phyloP scores from a whole-genome alignment of 2,329 filamentous ascomycete genomes.

The Aspergillus sp. region DNA sequence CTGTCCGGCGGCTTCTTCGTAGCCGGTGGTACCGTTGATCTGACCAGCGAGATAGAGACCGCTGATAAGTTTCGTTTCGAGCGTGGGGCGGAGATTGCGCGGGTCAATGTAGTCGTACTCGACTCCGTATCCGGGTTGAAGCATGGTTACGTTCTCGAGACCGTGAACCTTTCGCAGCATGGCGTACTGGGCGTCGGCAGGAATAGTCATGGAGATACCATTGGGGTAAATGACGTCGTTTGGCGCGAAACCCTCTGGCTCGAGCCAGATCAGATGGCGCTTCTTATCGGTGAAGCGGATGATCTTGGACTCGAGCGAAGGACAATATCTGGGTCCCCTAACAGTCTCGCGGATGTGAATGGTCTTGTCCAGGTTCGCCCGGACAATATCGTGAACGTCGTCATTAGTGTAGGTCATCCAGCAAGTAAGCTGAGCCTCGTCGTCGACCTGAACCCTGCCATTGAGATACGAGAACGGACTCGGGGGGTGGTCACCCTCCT shows the following conservation, averaged over 20 bases:
- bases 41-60: constrained; percentile 93
- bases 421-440: constrained; percentile 77
- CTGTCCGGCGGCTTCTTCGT: constrained; percentile 95
- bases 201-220: constrained; percentile 95
- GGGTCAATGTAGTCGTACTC: constrained; percentile 99
- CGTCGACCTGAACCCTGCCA: constrained; percentile 67
- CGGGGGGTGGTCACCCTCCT: constrained; percentile 81
- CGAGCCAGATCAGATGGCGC: constrained; percentile 90
- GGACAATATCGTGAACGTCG: constrained; percentile 77
- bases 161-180: constrained; percentile 86
- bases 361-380: constrained; percentile 88
- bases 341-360: constrained; percentile 96
- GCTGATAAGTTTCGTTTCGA: constrained; percentile 88
- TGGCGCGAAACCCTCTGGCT: constrained; percentile 85
- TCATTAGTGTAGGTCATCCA: constrained; percentile 86
- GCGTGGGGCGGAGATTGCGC: constrained; percentile 77
- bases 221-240: constrained; percentile 93
- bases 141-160: constrained; percentile 84
- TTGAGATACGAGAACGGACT: constrained; percentile 91
- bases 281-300: constrained; percentile 81
- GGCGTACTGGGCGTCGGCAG: constrained; percentile 79
- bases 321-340: constrained; percentile 91
- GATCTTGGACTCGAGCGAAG: constrained; percentile 91
- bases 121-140: constrained; percentile 93
- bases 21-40: constrained; percentile 97